Conservation (phyloP, 371 early-diverging fungal species). For the Mucor racemosus region DNA sequence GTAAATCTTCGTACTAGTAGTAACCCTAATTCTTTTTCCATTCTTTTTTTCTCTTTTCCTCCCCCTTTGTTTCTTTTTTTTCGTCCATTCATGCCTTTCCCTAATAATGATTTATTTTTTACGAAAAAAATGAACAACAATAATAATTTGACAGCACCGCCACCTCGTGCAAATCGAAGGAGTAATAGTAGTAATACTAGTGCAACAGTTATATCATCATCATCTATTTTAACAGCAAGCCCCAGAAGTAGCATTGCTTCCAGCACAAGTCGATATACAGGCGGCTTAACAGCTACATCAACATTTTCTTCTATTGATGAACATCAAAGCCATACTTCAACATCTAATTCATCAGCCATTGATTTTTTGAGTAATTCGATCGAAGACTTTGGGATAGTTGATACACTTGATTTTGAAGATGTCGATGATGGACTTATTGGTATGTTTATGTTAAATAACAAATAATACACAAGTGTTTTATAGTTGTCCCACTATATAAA, state of each 20-base stretch:
- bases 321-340: slow-evolving; percentile 6
- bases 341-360: slow-evolving; percentile 14
- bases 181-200: background rate
- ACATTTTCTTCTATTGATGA: slow-evolving; percentile 18
- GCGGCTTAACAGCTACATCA: slow-evolving; percentile 20
- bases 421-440: slow-evolving; percentile 36
- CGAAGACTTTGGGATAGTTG: slow-evolving; percentile 15
- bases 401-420: slow-evolving; percentile 24
- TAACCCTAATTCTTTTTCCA: background rate
- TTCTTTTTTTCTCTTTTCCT: background rate
- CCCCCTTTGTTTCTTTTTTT: background rate
- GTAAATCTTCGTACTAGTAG: background rate
- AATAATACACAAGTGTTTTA: background rate
- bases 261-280: slow-evolving; percentile 18
- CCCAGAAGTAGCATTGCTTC: slow-evolving; percentile 14
- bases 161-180: background rate
- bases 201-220: background rate
- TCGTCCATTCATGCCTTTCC: background rate
- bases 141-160: background rate
- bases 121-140: background rate
- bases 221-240: background rate
- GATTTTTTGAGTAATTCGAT: slow-evolving; percentile 12
- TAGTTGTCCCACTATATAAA: background rate
- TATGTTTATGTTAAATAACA: slow-evolving; percentile 3
- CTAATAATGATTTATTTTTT: background rate